Evolutionary conservation across 1,284 basidiomycete genomes (phyloP).

Genomic region (Tremellales sp.): DNA sequence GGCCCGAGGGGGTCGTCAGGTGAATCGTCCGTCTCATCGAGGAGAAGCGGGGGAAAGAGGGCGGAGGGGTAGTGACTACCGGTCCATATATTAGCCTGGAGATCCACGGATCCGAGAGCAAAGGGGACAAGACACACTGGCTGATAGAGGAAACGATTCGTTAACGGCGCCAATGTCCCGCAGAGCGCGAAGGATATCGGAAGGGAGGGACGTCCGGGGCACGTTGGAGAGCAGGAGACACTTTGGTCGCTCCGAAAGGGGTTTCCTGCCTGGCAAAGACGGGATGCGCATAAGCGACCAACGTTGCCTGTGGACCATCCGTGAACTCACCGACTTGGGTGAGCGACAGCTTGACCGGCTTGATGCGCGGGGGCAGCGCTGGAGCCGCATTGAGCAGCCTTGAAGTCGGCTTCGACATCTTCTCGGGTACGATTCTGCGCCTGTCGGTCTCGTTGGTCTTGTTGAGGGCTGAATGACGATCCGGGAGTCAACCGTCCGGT

Average conservation of each 20-base stretch:
- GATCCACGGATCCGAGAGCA: background rate
- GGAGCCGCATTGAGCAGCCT: too few species aligned
- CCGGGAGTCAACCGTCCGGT: too few species aligned
- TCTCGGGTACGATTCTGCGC: too few species aligned
- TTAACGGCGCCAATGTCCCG: constrained; percentile 21
- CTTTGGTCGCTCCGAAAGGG: background rate
- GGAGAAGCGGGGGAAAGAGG: constrained; percentile 17
- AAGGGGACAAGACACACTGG: constrained; percentile 17
- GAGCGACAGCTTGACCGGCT: too few species aligned
- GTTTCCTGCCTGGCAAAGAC: background rate
- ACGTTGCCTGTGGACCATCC: too few species aligned
- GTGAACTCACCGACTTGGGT: constrained; percentile 1
- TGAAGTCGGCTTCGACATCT: too few species aligned
- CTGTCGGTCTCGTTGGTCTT: too few species aligned
- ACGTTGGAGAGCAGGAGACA: constrained; percentile 18
- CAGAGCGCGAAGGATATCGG: constrained; percentile 22
- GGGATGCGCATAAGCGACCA: too few species aligned
- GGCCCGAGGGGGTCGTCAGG: constrained; percentile 9
- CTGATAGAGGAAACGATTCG: constrained; percentile 16
- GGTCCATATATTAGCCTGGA: background rate
- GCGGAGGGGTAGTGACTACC: constrained; percentile 22
- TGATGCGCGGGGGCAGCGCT: too few species aligned
- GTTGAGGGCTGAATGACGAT: too few species aligned
- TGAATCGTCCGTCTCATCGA: constrained; percentile 21
- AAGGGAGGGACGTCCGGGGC: constrained; percentile 18